Evolutionary conservation across 2,329 filamentous ascomycete species (phyloP).

Genomic region (Trichoderma sp.): DNA sequence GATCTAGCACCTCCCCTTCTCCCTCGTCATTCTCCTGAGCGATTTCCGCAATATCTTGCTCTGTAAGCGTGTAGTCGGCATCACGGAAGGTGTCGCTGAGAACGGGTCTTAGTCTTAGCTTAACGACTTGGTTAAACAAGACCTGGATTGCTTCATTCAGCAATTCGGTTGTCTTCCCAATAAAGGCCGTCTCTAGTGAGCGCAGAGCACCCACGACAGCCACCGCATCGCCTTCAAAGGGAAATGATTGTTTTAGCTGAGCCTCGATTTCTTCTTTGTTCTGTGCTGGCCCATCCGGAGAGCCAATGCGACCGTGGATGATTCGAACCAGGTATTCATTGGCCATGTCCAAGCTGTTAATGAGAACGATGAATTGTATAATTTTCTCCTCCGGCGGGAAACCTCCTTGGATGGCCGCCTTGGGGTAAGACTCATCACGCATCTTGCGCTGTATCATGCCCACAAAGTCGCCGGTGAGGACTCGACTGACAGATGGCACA

Average conservation of each 20-base stretch:
- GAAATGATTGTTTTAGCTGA: slow-evolving; percentile 65
- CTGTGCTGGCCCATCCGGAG: slow-evolving; percentile 37
- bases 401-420: slow-evolving; percentile 70
- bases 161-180: slow-evolving; percentile 75
- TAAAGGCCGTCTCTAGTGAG: slow-evolving; percentile 68
- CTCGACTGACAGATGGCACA: slow-evolving; percentile 71
- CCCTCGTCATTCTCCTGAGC: slow-evolving; percentile 53
- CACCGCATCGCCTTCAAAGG: slow-evolving; percentile 70
- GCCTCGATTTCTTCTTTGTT: slow-evolving; percentile 37
- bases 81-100: slow-evolving; percentile 88
- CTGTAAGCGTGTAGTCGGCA: slow-evolving; percentile 73
- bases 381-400: slow-evolving; percentile 86
- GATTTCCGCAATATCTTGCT: slow-evolving; percentile 57
- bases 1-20: slow-evolving; percentile 56
- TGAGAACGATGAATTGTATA: slow-evolving; percentile 83
- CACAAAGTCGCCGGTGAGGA: slow-evolving; percentile 86
- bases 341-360: slow-evolving; percentile 92
- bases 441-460: slow-evolving; percentile 98
- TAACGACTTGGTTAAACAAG: slow-evolving; percentile 82
- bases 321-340: slow-evolving; percentile 90
- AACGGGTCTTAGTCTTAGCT: slow-evolving; percentile 77
- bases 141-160: slow-evolving; percentile 81
- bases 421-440: slow-evolving; percentile 92
- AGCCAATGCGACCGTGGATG: slow-evolving; percentile 62
- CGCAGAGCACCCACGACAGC: slow-evolving; percentile 67